Conservation (phyloP, 306 rosid genomes). For the Ceratonia siliqua region DNA sequence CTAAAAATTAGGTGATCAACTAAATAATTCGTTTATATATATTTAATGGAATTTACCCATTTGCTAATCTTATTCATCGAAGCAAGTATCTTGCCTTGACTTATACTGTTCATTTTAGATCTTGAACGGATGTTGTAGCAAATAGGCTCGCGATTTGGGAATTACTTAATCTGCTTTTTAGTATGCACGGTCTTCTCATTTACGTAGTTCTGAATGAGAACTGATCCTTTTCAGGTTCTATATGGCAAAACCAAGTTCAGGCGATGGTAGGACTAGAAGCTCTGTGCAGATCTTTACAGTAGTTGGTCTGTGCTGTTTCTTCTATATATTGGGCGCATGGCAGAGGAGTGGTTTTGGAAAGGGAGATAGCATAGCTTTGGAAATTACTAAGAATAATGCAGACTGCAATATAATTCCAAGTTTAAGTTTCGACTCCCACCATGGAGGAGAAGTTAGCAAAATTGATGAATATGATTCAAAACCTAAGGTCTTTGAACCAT, state of each 20-base stretch:
- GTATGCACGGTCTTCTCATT: background rate
- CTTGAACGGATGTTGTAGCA: conserved; percentile 16
- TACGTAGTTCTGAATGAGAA: conserved; percentile 24
- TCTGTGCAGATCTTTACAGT: conserved; percentile 72
- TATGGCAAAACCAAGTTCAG: conserved; percentile 71
- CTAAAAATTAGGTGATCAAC: conserved; percentile 16
- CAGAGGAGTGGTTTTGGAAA: conserved; percentile 92
- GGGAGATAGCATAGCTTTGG: conserved; percentile 84
- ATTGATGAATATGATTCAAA: conserved; percentile 42
- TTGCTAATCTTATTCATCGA: background rate
- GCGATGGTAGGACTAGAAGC: conserved; percentile 81
- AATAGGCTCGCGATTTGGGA: background rate
- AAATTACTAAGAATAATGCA: conserved; percentile 58
- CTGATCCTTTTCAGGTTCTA: conserved; percentile 47
- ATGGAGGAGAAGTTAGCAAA: conserved; percentile 41
- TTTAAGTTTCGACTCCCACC: conserved; percentile 49
- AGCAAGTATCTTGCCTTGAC: conserved; percentile 12
- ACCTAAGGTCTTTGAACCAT: conserved; percentile 54
- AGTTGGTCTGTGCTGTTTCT: conserved; percentile 83
- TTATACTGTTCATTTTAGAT: conserved; percentile 10
- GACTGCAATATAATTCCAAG: conserved; percentile 57
- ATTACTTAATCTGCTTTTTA: background rate
- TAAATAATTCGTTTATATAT: background rate
- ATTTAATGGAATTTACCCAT: background rate
- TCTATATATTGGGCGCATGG: conserved; percentile 90